Evolutionary conservation across 169 alveolate genomes (phyloP).

Genomic region (Ichthyophthirius multifiliis): DNA sequence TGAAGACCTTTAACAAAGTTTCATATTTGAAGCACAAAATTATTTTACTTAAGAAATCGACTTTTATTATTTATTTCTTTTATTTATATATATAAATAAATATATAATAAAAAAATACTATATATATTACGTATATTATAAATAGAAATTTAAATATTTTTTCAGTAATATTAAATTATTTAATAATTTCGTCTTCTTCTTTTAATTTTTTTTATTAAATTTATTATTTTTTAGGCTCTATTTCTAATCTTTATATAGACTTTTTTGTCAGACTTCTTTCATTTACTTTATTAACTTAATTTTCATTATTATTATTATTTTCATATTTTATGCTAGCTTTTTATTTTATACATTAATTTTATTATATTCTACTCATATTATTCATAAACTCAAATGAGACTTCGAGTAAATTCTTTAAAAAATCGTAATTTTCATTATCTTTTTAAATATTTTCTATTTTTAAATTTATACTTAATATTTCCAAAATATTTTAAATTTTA

Average conservation of each 20-base stretch:
- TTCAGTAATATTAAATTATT: neutral
- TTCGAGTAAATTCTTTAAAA: neutral
- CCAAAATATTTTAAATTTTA: too few relatives aligned
- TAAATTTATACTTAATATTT: too few relatives aligned
- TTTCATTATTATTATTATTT: too few relatives aligned
- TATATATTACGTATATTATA: neutral
- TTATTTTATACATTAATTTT: too few relatives aligned
- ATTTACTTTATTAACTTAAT: too few relatives aligned
- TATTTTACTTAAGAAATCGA: neutral
- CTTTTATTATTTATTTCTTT: neutral
- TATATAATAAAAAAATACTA: neutral
- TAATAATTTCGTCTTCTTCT: neutral
- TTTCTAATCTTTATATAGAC: neutral
- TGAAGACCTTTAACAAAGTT: neutral
- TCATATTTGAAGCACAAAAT: neutral
- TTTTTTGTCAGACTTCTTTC: too few relatives aligned
- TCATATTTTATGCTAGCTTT: too few relatives aligned
- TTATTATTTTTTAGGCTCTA: neutral
- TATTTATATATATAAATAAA: neutral
- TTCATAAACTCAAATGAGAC: neutral
- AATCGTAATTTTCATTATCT: too few relatives aligned
- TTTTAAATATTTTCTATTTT: too few relatives aligned
- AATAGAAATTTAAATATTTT: neutral
- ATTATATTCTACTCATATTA: neutral
- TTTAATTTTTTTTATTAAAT: neutral